Evolutionary conservation across 371 early-diverging fungal genomes (phyloP), one percentile per base, ranked within the genome.

Genomic region (Zychaea mexicana): DNA sequence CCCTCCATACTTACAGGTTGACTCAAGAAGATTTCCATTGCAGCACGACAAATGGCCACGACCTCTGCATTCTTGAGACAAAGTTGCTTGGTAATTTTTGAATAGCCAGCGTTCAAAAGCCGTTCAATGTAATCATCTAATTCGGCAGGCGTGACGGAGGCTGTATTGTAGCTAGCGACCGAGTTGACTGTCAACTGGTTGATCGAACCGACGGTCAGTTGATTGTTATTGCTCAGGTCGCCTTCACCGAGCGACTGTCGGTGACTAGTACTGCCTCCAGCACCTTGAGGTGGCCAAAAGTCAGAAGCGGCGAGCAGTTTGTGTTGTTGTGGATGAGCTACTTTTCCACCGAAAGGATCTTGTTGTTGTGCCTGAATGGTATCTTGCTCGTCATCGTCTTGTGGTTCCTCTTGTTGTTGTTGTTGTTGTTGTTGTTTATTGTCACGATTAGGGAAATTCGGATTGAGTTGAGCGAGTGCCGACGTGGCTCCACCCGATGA

Each of bases 11-110:
- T 72, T 71, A 79, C 80, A 13, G 98, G 96, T 79, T 99, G 99
- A 67, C 87, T 86, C 70, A 98, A 66, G 70, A 98, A 94, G 24
- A 98, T 88, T 63, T 96, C 96, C 69, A 96, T 90, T 12, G 96
- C 91, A 30, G 88, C 82, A 52, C 86, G 87, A 77, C 98, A 98
- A 61, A 99, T 89, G 22, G 86, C 90, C 38, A 84, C 79, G 63
- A 99, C 95, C 77, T 98, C 98, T 19, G 88, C 81, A 69, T 87
- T 90, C 69, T 90, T 91, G 17, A 93, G 72, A 68, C 91, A 91
- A 26, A 93, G 77, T 27, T 83, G 74, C 69, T 92, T 92, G 15
- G 89, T 83, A 13, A 90, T 83, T 67, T 91, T 93, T 39, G 87
- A 80, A 71, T 90, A 88, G 15, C 94, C 92, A 17, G 89, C 91